phyloP scores from a whole-genome alignment of 371 early-diverging fungal species.

The Mortierella sp. region DNA sequence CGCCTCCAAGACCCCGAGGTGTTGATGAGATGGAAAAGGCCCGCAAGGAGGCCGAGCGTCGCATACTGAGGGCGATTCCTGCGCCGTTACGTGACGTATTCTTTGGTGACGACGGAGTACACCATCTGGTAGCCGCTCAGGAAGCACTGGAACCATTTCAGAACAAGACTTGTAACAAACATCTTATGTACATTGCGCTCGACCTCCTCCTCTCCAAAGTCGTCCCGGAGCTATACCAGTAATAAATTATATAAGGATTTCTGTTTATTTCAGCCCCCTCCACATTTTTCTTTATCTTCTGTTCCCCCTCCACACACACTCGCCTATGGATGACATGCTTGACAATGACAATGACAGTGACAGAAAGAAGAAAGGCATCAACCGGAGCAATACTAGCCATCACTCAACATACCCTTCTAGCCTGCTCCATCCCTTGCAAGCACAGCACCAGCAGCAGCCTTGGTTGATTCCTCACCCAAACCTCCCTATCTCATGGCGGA shows the following conservation, averaged over 20 bases:
- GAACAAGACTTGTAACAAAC: constrained; percentile 49
- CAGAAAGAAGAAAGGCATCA: no score
- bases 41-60: constrained; percentile 45
- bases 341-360: no score
- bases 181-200: constrained; percentile 43
- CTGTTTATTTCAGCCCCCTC: no score
- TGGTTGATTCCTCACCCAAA: constrained; percentile 53
- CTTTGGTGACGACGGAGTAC: constrained; percentile 40
- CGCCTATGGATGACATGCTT: no score
- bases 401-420: no score
- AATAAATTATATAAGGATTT: no score
- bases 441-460: constrained; percentile 39
- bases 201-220: constrained; percentile 46
- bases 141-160: constrained; percentile 52
- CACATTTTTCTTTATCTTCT: no score
- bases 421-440: constrained; percentile 32
- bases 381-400: no score
- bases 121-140: constrained; percentile 43
- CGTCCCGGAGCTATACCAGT: constrained; percentile 44
- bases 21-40: constrained; percentile 48
- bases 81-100: constrained; percentile 43
- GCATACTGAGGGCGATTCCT: constrained; percentile 44
- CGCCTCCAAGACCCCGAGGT: constrained; percentile 51
- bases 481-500: constrained; percentile 45
- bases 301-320: no score